Percentiles rank a stretch among this genome's conserved stretches.
phyloP scores from a whole-genome alignment of 1,139 yeast genomes.

The Trichomonascaceae sp. region DNA sequence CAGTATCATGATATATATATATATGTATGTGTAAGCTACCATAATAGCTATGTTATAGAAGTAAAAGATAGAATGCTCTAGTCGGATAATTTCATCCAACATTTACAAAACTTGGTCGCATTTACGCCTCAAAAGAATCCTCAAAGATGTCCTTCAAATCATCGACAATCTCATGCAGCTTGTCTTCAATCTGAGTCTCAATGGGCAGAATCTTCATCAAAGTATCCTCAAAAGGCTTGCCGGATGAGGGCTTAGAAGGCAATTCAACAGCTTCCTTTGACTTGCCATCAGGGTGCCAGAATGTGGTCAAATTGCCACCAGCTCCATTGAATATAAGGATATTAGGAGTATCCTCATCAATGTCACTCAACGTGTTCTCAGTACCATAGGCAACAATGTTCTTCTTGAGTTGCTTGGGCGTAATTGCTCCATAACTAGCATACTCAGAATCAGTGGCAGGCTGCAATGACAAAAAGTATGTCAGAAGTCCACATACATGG shows the following conservation, averaged over 20 bases:
- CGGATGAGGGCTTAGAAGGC: background rate
- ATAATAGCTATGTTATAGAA: background rate
- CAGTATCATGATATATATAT: background rate
- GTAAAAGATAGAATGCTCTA: background rate
- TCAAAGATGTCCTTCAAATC: constrained; percentile 22
- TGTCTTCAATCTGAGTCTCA: constrained; percentile 18
- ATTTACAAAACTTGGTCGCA: constrained; percentile 21
- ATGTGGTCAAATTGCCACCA: constrained; percentile 67
- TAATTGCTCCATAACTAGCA: constrained; percentile 50
- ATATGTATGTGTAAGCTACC: background rate
- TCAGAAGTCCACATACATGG: constrained; percentile 78
- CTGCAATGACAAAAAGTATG: constrained; percentile 87
- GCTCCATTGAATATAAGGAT: constrained; percentile 89
- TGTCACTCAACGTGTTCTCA: constrained; percentile 55
- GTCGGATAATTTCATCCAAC: background rate
- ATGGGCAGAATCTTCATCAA: constrained; percentile 22
- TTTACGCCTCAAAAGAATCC: constrained; percentile 17
- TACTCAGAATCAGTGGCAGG: constrained; percentile 78
- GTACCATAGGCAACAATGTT: constrained; percentile 79
- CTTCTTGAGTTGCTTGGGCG: constrained; percentile 86
- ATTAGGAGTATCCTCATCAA: constrained; percentile 84
- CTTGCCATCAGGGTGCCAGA: constrained; percentile 44
- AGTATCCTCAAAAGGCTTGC: constrained; percentile 12
- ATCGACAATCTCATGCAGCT: constrained; percentile 14
- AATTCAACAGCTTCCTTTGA: constrained; percentile 8